Conservation (phyloP, 805 yeast genomes). For the Candida ovalis region DNA sequence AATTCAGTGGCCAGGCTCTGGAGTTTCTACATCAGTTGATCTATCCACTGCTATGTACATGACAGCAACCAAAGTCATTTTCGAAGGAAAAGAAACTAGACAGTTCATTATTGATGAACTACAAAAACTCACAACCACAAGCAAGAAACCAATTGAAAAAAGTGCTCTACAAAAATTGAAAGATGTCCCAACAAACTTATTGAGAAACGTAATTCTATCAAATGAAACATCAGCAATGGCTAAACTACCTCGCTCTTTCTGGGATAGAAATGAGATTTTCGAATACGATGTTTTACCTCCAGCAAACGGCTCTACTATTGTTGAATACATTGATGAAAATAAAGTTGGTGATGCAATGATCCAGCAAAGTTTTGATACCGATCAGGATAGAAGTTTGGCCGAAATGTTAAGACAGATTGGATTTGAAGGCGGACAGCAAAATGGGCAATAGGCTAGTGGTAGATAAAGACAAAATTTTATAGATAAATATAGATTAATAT, state of each 20-base stretch:
- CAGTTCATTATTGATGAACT: conserved; percentile 34
- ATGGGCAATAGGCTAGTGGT: not conserved
- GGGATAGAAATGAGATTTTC: conserved; percentile 57
- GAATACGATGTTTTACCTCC: conserved; percentile 80
- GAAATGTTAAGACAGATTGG: conserved; percentile 17
- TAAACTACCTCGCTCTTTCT: conserved; percentile 55
- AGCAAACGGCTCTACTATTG: conserved; percentile 38
- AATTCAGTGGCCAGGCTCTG: conserved; percentile 24
- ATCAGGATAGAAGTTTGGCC: conserved; percentile 24
- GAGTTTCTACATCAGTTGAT: conserved; percentile 31
- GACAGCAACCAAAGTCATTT: conserved; percentile 49
- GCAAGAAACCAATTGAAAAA: conserved; percentile 13
- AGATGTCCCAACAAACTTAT: conserved; percentile 54
- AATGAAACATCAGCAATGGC: conserved; percentile 73
- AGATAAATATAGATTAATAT: no score
- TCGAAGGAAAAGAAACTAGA: conserved; percentile 47
- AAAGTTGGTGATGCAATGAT: conserved; percentile 40
- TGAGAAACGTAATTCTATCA: conserved; percentile 66
- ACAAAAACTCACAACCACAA: conserved; percentile 11
- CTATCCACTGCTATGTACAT: conserved; percentile 55
- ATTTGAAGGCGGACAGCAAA: not conserved
- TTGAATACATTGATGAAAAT: conserved; percentile 44
- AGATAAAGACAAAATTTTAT: no score
- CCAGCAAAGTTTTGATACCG: conserved; percentile 18
- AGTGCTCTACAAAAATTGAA: conserved; percentile 19